Base-by-base conservation (phyloP, 345 rosid genomes). In the Rhodamnia argentea region DNA sequence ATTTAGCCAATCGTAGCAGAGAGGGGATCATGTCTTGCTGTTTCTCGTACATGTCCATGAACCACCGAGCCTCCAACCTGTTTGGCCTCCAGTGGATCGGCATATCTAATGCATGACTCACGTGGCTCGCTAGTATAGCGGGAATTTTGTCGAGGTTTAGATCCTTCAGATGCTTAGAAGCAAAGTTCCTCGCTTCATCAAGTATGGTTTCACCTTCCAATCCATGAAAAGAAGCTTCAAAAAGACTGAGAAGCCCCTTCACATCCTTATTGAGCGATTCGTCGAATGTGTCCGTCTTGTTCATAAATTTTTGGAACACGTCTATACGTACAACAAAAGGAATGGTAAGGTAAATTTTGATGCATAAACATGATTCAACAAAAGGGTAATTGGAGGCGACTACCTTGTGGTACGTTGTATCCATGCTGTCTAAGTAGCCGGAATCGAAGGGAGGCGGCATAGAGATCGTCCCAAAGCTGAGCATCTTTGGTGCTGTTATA, bases 191-290 rank as follows among this genome's bases (percentile, higher is more conserved):
- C 8, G 88, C 88, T 23, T 85, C 87, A n/a, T 88, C 88, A 32
- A 86, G 64, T 9, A 47, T 54, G 10, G 24, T 52, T 85, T 88
- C 90, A 6, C 87, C 90, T 84, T 70, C 60, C 32, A 83, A 51
- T 13, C 82, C 85, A 56, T 86, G 75, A 60, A 51, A 85, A 18
- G 87, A 87, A 59, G 91, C 91, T 86, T 89, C 89, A 84, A 88
- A 86, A 23, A 89, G 55, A 54, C 89, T 55, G 13, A 89, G 24
- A 29, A 89, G 54, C 13, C 86, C 91, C 53, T 85, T 59, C 13
- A 75, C 62, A 70, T 86, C 89, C 20, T 83, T 64, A 23, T 11
- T 32, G 7, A 83, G 37, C 22, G 54, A 6, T 78, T 82, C 55
- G 27, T 83, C 16, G 55, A 89, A 86, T 0, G 22, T 74, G 0